These are phyloP conservation scores for Hypoxylon cercidicola DNA, from an alignment of 495 filamentous ascomycete species.

Conservation along the genomic window DNA sequence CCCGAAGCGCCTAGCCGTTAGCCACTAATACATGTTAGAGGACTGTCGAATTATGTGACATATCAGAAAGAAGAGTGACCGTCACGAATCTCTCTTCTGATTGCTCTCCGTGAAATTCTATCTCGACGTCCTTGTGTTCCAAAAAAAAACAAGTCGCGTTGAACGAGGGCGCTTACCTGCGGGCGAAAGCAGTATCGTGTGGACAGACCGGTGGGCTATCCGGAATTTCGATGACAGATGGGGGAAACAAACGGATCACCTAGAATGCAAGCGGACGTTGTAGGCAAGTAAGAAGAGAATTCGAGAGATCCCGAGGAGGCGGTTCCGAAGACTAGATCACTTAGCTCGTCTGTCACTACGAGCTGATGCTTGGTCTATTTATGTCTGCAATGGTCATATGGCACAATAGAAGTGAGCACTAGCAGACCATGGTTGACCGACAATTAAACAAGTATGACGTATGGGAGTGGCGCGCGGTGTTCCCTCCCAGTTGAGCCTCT, in stretches of 20 bases:
- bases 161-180: slow-evolving; percentile 27
- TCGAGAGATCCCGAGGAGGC: slow-evolving; percentile 26
- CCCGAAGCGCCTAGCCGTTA: slow-evolving; percentile 38
- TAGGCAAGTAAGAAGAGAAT: slow-evolving; percentile 18
- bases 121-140: slow-evolving; percentile 10
- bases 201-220: slow-evolving; percentile 3
- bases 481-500: slow-evolving; percentile 22
- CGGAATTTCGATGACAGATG: slow-evolving; percentile 23
- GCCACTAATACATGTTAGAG: slow-evolving; percentile 18
- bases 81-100: slow-evolving; percentile 6
- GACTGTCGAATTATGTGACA: slow-evolving; percentile 25
- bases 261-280: slow-evolving; percentile 31
- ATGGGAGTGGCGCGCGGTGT: slow-evolving; percentile 5
- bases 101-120: not conserved
- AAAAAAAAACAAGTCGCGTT: slow-evolving; percentile 6
- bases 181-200: slow-evolving; percentile 16
- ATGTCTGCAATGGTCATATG: slow-evolving; percentile 37
- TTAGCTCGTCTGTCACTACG: slow-evolving; percentile 22
- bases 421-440: slow-evolving; percentile 34
- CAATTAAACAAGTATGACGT: slow-evolving; percentile 30
- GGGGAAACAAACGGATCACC: slow-evolving; percentile 17
- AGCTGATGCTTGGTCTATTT: slow-evolving; percentile 37
- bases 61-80: slow-evolving; percentile 24
- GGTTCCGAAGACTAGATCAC: slow-evolving; percentile 24
- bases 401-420: slow-evolving; percentile 39